Conservation (phyloP, 768 basidiomycete genomes). For the Mycena amicta region DNA sequence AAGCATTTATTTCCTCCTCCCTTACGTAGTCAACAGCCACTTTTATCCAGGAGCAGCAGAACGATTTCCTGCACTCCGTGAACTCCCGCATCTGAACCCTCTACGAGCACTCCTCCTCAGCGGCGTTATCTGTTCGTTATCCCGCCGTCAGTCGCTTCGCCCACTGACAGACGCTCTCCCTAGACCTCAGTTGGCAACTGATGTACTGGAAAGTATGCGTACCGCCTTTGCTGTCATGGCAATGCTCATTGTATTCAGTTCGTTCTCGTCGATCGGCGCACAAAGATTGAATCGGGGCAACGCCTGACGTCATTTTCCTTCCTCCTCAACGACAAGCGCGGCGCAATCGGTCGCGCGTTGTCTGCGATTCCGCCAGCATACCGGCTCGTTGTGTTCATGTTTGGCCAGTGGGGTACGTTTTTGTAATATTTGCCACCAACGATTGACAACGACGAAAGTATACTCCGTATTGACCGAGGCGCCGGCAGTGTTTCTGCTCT, state of each 20-base stretch:
- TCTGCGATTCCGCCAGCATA: conserved; percentile 59
- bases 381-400: conserved; percentile 77
- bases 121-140: conserved; percentile 76
- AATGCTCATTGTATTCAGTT: conserved; percentile 64
- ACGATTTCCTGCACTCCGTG: conserved; percentile 83
- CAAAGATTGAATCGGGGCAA: conserved; percentile 90
- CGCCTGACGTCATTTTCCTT: conserved; percentile 89
- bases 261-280: conserved; percentile 83
- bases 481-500: conserved; percentile 81
- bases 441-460: conserved; percentile 42
- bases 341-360: conserved; percentile 76
- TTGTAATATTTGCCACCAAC: conserved; percentile 8
- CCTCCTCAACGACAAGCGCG: conserved; percentile 85
- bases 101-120: conserved; percentile 74
- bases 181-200: conserved; percentile 91
- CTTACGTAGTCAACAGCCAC: conserved; percentile 55
- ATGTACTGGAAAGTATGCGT: conserved; percentile 85
- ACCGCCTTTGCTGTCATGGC: neutral
- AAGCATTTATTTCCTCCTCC: neutral
- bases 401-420: conserved; percentile 70
- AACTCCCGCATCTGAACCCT: conserved; percentile 73
- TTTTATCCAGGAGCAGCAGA: conserved; percentile 79
- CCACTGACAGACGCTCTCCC: conserved; percentile 12
- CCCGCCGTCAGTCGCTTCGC: conserved; percentile 8
- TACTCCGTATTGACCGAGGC: conserved; percentile 87